Base-by-base conservation (phyloP, 208 protist species). In the Acanthamoeba castellanii region DNA sequence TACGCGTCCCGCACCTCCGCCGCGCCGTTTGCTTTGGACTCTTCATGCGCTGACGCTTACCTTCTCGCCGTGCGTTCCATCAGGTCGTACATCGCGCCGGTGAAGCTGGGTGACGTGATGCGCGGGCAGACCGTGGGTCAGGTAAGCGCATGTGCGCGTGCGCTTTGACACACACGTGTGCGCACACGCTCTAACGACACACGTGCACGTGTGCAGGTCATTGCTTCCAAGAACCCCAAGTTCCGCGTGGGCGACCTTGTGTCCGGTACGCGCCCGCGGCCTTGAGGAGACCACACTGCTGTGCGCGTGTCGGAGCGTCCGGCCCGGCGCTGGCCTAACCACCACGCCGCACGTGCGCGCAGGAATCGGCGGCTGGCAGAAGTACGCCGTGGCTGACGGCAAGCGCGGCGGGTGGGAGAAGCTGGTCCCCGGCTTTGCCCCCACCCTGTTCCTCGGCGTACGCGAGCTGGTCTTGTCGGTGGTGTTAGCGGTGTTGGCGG, bases 51-150 rank as follows among this genome's bases (percentile, higher is more conserved):
- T 20, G 1, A 14, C 74, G 16, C n/a, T 37, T 82, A 9, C 74
- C n/a, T 82, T 25, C 20, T 4, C 37, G 9, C 9, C 34, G 30
- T 89, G 37, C n/a, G 7, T 59, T 27, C 13, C 25, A 3, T n/a
- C 57, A 90, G 82, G 27, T 92, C 85, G 32, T 94, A 94, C 90
- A 94, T 94, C 47, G 59, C 61, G 72, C 90, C 90, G 9, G 90
- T 94, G n/a, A 78, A 85, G 50, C 90, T 94, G 42, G 68, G 68
- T n/a, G 90, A 94, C 70, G 90, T 94, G 61, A 94, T 94, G 90
- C 66, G 90, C 27, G 90, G 70, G 20, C 30, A 45, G 37, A 94
- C 90, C n/a, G 90, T 94, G 34, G 90, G 90, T 14, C 90, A 94
- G 89, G 89, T 34, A 90, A 9, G 55, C 37, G 13, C 30, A 11